Evolutionary conservation across 306 rosid genomes (phyloP).

Genomic region (Cucumis cinereus): DNA sequence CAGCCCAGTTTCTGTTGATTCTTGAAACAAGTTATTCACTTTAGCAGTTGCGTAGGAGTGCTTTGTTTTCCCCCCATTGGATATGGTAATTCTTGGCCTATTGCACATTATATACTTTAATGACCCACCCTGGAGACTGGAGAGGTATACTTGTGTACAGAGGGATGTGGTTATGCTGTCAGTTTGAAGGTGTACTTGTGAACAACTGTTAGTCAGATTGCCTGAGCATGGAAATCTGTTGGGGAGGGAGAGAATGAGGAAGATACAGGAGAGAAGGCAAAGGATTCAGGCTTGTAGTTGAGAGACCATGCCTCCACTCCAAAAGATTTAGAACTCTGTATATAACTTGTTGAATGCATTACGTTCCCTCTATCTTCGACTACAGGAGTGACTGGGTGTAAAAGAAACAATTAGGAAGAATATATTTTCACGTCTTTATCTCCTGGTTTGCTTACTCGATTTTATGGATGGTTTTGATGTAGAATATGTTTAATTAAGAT

Average conservation of each 20-base stretch:
- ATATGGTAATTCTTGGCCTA: conserved; percentile 4
- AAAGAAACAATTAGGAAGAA: background rate
- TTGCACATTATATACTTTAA: background rate
- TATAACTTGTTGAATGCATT: background rate
- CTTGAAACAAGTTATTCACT: background rate
- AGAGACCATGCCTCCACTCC: background rate
- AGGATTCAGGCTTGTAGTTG: background rate
- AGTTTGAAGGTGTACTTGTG: too few species aligned
- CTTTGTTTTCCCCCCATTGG: background rate
- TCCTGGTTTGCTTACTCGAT: background rate
- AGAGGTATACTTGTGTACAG: background rate
- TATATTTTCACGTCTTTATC: background rate
- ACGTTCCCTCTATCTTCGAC: background rate
- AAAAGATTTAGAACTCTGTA: background rate
- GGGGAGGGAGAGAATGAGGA: background rate
- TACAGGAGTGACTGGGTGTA: background rate
- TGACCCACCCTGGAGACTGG: background rate
- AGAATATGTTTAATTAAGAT: background rate
- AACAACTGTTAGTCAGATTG: background rate
- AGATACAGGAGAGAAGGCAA: background rate
- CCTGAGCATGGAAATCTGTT: background rate
- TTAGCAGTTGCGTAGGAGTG: background rate
- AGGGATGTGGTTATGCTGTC: background rate
- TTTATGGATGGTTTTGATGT: background rate
- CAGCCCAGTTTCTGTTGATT: background rate